Conservation (phyloP, 2,329 filamentous ascomycete species). For the Hortaea werneckii region DNA sequence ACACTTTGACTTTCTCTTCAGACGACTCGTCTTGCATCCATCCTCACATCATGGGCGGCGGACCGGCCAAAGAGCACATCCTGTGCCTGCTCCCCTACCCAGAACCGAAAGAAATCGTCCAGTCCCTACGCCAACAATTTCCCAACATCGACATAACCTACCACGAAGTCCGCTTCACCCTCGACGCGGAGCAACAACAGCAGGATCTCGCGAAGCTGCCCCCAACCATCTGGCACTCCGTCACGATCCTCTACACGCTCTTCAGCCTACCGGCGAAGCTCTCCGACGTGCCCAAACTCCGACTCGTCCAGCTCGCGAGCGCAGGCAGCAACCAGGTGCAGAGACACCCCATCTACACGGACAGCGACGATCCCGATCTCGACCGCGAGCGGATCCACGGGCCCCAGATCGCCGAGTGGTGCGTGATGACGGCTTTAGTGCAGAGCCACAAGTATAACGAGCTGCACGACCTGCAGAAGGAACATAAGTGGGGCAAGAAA, state of each 20-base stretch:
- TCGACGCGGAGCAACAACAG: constrained; percentile 4
- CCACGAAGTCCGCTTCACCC: constrained; percentile 19
- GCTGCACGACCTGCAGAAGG: constrained; percentile 49
- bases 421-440: constrained; percentile 51
- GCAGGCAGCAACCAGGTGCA: constrained; percentile 48
- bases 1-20: too few species aligned
- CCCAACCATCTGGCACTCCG: constrained; percentile 31
- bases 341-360: constrained; percentile 43
- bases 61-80: constrained; percentile 25
- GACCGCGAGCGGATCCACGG: constrained; percentile 48
- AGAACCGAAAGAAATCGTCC: constrained; percentile 30
- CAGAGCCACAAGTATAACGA: constrained; percentile 44
- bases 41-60: constrained; percentile 25
- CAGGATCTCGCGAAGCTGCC: constrained; percentile 7
- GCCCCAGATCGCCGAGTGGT: constrained; percentile 58
- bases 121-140: constrained; percentile 32
- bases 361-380: constrained; percentile 44
- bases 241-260: constrained; percentile 41
- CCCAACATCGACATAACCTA: constrained; percentile 38
- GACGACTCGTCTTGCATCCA: too few species aligned
- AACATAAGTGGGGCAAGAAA: constrained; percentile 41
- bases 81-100: constrained; percentile 23
- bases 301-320: constrained; percentile 47
- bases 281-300: constrained; percentile 28
- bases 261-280: constrained; percentile 33